Percentiles rank a stretch among this genome's conserved stretches.
phyloP scores from a whole-genome alignment of 1,139 yeast species.

The Pichia sp. region DNA sequence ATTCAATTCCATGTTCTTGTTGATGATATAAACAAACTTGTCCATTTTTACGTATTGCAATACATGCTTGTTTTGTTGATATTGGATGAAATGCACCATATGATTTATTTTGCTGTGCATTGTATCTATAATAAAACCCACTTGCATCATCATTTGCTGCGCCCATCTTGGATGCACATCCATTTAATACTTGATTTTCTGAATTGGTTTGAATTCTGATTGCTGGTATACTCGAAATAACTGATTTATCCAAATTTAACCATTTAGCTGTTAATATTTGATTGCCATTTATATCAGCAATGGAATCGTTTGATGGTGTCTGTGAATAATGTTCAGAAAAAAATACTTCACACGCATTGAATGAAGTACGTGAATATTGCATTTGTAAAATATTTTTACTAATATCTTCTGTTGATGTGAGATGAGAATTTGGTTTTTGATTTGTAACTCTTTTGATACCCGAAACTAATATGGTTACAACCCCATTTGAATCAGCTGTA shows the following conservation, averaged over 20 bases:
- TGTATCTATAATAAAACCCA: constrained; percentile 40
- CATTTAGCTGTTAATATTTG: constrained; percentile 54
- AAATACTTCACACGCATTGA: constrained; percentile 31
- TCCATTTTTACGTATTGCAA: constrained; percentile 62
- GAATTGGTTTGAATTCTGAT: constrained; percentile 26
- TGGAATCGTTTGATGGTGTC: neutral
- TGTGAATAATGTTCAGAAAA: constrained; percentile 20
- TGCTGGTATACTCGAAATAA: constrained; percentile 51
- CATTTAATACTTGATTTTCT: constrained; percentile 25
- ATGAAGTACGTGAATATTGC: constrained; percentile 29
- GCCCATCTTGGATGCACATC: constrained; percentile 30
- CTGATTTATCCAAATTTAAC: constrained; percentile 63
- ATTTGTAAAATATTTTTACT: constrained; percentile 22
- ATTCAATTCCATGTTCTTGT: constrained; percentile 56
- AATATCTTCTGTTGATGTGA: constrained; percentile 21
- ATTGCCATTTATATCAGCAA: constrained; percentile 25
- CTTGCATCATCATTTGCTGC: constrained; percentile 29
- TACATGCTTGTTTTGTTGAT: constrained; percentile 63
- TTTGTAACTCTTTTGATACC: constrained; percentile 25
- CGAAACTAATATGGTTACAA: constrained; percentile 39
- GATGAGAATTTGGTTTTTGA: constrained; percentile 6
- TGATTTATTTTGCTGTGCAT: constrained; percentile 53
- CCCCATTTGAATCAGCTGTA: constrained; percentile 43
- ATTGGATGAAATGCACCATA: constrained; percentile 66
- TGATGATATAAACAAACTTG: constrained; percentile 53